Conservation (phyloP, 495 filamentous ascomycete genomes). For the Neurospora intermedia region DNA sequence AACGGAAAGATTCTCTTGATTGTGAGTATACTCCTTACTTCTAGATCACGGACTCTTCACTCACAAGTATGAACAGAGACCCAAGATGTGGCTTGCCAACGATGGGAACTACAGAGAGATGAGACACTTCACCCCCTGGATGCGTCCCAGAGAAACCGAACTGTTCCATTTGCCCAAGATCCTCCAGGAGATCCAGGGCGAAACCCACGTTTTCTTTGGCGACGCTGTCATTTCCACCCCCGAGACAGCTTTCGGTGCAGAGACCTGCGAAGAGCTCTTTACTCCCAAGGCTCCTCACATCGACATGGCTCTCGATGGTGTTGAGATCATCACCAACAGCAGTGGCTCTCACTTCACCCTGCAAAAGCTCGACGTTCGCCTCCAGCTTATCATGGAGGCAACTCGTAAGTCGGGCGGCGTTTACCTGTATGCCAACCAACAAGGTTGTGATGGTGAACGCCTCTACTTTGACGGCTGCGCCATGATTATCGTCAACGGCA, state of each 20-base stretch:
- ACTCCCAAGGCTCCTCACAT: slow-evolving; percentile 49
- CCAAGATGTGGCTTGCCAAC: slow-evolving; percentile 76
- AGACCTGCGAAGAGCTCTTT: slow-evolving; percentile 76
- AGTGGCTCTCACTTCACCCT: slow-evolving; percentile 60
- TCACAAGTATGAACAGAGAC: slow-evolving; percentile 28
- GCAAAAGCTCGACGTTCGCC: slow-evolving; percentile 61
- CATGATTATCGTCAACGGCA: slow-evolving; percentile 67
- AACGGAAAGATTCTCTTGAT: slow-evolving; percentile 64
- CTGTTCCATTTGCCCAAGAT: slow-evolving; percentile 61
- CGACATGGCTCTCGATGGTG: slow-evolving; percentile 47
- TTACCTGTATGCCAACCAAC: slow-evolving; percentile 56
- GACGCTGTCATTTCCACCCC: slow-evolving; percentile 64
- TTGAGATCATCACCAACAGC: slow-evolving; percentile 69
- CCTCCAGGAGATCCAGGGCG: slow-evolving; percentile 50
- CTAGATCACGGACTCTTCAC: neutral
- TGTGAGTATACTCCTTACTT: slow-evolving; percentile 2
- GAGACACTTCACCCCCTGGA: slow-evolving; percentile 48
- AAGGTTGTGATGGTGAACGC: slow-evolving; percentile 62
- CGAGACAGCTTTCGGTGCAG: slow-evolving; percentile 61
- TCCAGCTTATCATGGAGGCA: slow-evolving; percentile 66
- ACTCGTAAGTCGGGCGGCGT: slow-evolving; percentile 67
- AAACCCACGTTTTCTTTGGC: slow-evolving; percentile 55
- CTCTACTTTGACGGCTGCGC: slow-evolving; percentile 54
- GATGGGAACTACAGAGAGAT: slow-evolving; percentile 67
- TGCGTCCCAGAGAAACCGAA: slow-evolving; percentile 43